phyloP scores from a whole-genome alignment of 768 basidiomycete species.

The Lactarius akahatsu region DNA sequence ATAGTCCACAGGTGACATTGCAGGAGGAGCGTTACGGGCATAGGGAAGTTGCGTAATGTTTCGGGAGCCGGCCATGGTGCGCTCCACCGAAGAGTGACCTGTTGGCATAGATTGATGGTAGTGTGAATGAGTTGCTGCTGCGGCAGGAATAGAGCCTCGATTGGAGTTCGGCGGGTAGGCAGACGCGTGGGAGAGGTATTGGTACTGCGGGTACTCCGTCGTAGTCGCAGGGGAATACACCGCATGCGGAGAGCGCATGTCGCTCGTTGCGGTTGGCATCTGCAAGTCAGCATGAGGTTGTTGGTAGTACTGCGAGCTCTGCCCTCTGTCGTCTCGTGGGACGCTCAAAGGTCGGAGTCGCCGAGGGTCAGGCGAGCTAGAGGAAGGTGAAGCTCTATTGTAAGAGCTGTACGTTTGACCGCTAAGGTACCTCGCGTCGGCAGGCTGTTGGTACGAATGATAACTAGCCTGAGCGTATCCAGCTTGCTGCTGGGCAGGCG shows the following conservation, averaged over 20 bases:
- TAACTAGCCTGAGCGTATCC: constrained; percentile 13
- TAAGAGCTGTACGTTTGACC: constrained; percentile 10
- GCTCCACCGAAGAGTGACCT: constrained; percentile 39
- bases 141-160: constrained; percentile 26
- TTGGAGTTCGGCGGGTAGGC: constrained; percentile 25
- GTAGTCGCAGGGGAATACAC: constrained; percentile 9
- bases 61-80: constrained; percentile 30
- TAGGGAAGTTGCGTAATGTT: constrained; percentile 49
- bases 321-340: constrained; percentile 8
- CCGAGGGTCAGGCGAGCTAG: neutral
- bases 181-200: constrained; percentile 1
- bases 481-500: constrained; percentile 13
- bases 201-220: constrained; percentile 13
- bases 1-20: constrained; percentile 27
- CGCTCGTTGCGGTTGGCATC: constrained; percentile 11
- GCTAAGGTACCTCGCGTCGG: constrained; percentile 15
- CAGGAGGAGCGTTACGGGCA: constrained; percentile 42
- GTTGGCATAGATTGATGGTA: constrained; percentile 29
- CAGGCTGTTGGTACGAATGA: constrained; percentile 7
- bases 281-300: constrained; percentile 14
- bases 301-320: constrained; percentile 12
- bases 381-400: constrained; percentile 20
- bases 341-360: constrained; percentile 22
- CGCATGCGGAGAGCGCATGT: constrained; percentile 24
- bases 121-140: constrained; percentile 22